phyloP scores from a whole-genome alignment of 169 alveolate genomes.

The Babesia divergens region DNA sequence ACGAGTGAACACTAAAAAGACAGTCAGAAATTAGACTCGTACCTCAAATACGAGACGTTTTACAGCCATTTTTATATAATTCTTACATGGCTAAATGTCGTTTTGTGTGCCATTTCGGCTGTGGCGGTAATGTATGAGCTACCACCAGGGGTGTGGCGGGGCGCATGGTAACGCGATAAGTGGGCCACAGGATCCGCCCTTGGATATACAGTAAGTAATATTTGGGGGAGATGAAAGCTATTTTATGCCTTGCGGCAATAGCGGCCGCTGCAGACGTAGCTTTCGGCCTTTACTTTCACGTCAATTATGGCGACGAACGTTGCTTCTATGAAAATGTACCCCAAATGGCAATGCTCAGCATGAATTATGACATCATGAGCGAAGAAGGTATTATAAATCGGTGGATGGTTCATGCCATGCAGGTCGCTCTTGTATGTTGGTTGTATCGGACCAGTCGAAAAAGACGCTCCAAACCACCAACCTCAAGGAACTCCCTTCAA shows the following conservation, averaged over 20 bases:
- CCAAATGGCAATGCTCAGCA: conserved; percentile 45
- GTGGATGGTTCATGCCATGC: not conserved
- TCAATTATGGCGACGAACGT: conserved; percentile 40
- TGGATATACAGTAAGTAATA: no score
- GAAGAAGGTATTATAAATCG: conserved; percentile 29
- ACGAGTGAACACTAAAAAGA: no score
- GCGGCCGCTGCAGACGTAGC: conserved; percentile 2
- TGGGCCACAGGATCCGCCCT: no score
- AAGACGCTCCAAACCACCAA: conserved; percentile 28
- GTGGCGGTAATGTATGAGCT: no score
- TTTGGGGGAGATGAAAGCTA: not conserved
- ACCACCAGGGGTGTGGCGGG: no score
- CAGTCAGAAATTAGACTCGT: no score
- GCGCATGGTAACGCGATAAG: no score
- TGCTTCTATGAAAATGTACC: conserved; percentile 61
- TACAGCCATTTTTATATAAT: no score
- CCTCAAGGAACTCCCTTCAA: conserved; percentile 20
- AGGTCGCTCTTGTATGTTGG: conserved; percentile 34
- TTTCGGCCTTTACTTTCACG: conserved; percentile 26
- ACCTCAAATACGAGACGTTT: no score
- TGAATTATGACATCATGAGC: conserved; percentile 39
- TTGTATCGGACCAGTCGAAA: conserved; percentile 15
- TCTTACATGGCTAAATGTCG: no score
- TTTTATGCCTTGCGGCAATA: not conserved
- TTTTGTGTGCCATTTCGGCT: no score